Evolutionary conservation across 306 rosid genomes (phyloP).

Genomic region (Castanopsis chinensis): DNA sequence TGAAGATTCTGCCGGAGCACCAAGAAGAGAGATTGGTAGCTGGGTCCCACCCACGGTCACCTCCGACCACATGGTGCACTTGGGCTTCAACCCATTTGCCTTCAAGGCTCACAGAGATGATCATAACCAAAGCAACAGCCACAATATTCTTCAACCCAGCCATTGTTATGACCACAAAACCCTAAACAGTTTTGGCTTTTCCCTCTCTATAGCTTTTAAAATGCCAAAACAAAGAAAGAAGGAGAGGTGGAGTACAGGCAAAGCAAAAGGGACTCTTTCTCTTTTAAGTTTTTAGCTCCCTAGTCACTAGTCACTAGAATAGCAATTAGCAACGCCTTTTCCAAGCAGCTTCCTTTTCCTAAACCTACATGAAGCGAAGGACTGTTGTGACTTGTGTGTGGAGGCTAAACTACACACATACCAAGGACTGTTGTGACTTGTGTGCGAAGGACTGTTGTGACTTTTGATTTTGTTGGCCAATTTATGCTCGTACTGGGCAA

Average conservation of each 20-base stretch:
- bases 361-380: slow-evolving; percentile 5
- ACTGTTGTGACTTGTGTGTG: neutral
- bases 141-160: slow-evolving; percentile 11
- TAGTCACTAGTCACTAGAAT: neutral
- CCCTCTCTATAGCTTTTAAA: neutral
- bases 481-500: no score
- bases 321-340: neutral
- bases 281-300: neutral
- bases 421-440: neutral
- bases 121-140: slow-evolving; percentile 9
- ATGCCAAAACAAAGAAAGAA: neutral
- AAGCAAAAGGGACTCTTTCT: neutral
- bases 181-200: neutral
- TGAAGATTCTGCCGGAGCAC: slow-evolving; percentile 52
- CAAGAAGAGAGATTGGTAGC: slow-evolving; percentile 53
- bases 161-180: slow-evolving; percentile 19
- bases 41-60: slow-evolving; percentile 85
- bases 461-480: neutral
- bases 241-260: neutral
- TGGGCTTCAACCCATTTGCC: slow-evolving; percentile 38
- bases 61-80: slow-evolving; percentile 79
- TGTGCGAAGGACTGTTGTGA: neutral
- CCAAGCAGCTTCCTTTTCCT: slow-evolving; percentile 28
- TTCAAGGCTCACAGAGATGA: slow-evolving; percentile 11
- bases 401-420: neutral